These are phyloP conservation scores for Rhodofomes roseus DNA, from an alignment of 1,284 basidiomycete species.

Conservation along the genomic window DNA sequence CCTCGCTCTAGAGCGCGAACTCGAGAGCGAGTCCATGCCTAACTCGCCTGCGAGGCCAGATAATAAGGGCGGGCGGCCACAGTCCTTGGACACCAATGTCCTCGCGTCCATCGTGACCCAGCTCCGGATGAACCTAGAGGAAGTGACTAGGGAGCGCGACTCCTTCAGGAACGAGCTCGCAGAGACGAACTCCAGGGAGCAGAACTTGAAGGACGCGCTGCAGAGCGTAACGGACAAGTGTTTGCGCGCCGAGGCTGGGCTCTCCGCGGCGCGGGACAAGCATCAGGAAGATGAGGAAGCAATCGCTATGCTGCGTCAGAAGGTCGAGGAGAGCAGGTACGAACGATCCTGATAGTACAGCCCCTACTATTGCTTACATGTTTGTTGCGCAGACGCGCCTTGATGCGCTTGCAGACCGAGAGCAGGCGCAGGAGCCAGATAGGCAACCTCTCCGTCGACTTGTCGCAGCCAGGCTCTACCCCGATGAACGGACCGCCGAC, in stretches of 20 bases:
- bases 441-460: constrained; percentile 47
- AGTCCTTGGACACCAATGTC: constrained; percentile 68
- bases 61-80: constrained; percentile 32
- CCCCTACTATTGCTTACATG: constrained; percentile 5
- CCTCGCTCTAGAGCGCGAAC: constrained; percentile 72
- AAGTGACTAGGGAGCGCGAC: constrained; percentile 65
- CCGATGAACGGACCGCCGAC: constrained; percentile 41
- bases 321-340: constrained; percentile 89
- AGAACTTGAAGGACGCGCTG: constrained; percentile 56
- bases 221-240: constrained; percentile 63
- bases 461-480: constrained; percentile 43
- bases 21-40: constrained; percentile 60
- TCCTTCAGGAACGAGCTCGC: constrained; percentile 50
- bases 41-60: constrained; percentile 21
- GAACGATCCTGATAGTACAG: constrained; percentile 17
- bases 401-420: constrained; percentile 90
- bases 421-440: constrained; percentile 60
- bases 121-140: constrained; percentile 56
- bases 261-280: constrained; percentile 56
- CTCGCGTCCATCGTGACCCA: constrained; percentile 71
- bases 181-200: constrained; percentile 49
- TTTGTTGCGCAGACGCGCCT: constrained; percentile 55
- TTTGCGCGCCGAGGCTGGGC: constrained; percentile 54
- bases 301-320: constrained; percentile 74
- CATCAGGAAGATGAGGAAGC: constrained; percentile 78